These are phyloP conservation scores for Skeletonema potamos DNA, from an alignment of 108 stramenopile genomes.

Conservation along the genomic window DNA sequence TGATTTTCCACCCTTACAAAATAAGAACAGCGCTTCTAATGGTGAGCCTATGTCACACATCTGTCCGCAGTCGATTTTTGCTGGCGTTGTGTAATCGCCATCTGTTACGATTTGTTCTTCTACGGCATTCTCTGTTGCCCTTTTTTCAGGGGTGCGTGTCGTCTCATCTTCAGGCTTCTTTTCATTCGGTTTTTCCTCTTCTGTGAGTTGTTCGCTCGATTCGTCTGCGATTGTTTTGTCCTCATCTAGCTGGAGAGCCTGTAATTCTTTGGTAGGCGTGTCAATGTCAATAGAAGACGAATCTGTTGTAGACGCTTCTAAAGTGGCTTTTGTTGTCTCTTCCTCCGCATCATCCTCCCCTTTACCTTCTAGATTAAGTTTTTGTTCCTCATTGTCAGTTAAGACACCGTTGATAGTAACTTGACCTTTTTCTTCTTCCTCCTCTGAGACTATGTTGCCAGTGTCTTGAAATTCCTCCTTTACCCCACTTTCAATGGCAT, in stretches of 20 bases:
- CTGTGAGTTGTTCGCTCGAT: background rate
- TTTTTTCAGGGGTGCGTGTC: background rate
- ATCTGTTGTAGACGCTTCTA: background rate
- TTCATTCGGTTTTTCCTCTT: background rate
- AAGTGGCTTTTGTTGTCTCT: background rate
- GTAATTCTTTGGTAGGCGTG: background rate
- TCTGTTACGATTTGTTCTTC: background rate
- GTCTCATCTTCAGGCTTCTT: background rate
- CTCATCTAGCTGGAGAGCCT: background rate
- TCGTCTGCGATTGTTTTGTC: background rate
- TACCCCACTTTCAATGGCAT: background rate
- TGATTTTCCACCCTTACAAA: background rate
- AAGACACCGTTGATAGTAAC: no score
- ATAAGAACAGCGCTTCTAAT: background rate
- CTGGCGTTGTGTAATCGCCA: background rate
- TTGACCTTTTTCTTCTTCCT: no score
- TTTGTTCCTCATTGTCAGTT: no score
- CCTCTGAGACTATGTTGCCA: background rate
- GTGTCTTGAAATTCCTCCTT: background rate
- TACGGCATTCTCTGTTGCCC: background rate
- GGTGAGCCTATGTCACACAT: background rate
- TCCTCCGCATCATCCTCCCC: background rate
- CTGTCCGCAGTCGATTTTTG: background rate
- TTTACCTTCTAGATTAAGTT: background rate
- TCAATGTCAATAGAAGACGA: background rate